Conservation (phyloP, 148 eudicot species). For the Rhododendron kiyosumense region DNA sequence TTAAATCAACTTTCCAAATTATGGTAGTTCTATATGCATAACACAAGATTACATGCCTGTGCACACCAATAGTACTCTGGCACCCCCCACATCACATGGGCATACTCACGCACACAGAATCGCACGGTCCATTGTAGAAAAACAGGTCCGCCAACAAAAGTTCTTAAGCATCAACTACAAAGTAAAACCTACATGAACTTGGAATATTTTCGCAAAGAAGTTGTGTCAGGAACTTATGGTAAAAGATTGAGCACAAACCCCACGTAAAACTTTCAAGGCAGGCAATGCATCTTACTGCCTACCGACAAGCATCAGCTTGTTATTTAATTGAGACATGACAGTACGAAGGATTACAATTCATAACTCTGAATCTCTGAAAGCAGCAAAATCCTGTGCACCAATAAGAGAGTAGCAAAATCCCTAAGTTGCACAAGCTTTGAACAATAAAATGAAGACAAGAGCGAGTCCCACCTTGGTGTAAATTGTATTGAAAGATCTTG, state of each 20-base stretch:
- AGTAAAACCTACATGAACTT: neutral
- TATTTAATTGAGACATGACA: neutral
- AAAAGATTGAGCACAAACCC: neutral
- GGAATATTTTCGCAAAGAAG: neutral
- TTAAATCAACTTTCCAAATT: neutral
- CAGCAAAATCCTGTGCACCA: neutral
- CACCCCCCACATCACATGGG: neutral
- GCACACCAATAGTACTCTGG: neutral
- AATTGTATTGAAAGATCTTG: slow-evolving; percentile 77
- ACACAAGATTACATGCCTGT: neutral
- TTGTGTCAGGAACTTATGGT: neutral
- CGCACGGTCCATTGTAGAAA: neutral
- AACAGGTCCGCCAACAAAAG: neutral
- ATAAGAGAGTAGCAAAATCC: neutral
- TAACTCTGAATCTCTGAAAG: too few species aligned
- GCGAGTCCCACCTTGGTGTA: slow-evolving; percentile 70
- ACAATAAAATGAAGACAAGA: slow-evolving; percentile 11
- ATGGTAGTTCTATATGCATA: neutral
- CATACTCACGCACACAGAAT: neutral
- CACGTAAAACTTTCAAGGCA: neutral
- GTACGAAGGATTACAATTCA: neutral
- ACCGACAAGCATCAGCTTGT: neutral
- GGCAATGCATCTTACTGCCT: neutral
- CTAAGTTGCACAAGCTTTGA: neutral
- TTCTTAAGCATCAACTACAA: neutral